Evolutionary conservation across 768 basidiomycete species (phyloP), one percentile per base, ranked within the genome.

Genomic region (Goffeauzyma gilvescens): DNA sequence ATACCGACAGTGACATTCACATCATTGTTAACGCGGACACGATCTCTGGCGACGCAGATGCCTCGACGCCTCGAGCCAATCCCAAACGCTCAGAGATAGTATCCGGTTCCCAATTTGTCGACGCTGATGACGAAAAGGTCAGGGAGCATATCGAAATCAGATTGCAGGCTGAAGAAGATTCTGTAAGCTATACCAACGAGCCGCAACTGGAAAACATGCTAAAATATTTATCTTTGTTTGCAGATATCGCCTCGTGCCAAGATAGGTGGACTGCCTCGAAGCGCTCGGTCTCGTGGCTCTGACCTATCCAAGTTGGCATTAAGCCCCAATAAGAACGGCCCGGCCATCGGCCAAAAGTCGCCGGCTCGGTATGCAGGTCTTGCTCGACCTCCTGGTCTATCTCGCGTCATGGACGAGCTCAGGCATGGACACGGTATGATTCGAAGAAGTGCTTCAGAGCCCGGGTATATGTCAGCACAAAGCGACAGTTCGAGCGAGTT

Each of bases 141-240:
- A 74, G 80, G 50, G 78, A 81, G 54, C 84, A 89, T 59, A 81
- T 90, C 33, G 81, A 86, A 55, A 76, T 81, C 48, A 82, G 82
- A 47, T 65, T 89, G 23, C 77, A 72, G 25, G 77, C 76, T 43
- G 83, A 80, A 10, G 44, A 55, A 5, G 53, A 52, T 41, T 39
- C 85, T 32, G 64, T 62, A 48, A 41, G 54, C 54, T 13, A 6
- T 1, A 7, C 14, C 2, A 5, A 25, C 33, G 17, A 15, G 12
- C 39, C 38, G 17, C 8, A n/a, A 15, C 4, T 25, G 26, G 5
- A 30, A 23, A 27, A 24, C n/a, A 6, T 23, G 4, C 23, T 15
- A 12, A 6, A 21, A 8, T 30, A 28, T 18, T 32, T 28, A n/a
- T 27, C 4, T 24, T 27, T 39, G 6, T 9, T 38, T n/a, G n/a